These are phyloP conservation scores for Carex scoparia DNA, from an alignment of 176 grass and related monocot genomes.

Conservation along the genomic window DNA sequence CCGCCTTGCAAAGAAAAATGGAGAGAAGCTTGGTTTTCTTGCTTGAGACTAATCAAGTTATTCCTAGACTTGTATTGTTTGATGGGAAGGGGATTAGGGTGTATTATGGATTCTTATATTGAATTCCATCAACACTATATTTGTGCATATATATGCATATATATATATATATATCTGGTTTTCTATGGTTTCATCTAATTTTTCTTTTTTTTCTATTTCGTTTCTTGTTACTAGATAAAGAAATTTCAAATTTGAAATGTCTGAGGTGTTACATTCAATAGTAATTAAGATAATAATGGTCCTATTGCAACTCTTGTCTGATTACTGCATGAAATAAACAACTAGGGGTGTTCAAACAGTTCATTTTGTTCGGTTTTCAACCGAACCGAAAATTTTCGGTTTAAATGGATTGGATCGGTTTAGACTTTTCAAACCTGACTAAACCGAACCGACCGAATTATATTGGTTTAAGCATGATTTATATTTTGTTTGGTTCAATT, in stretches of 20 bases:
- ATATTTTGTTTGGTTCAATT: too few relatives aligned
- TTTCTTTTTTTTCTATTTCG: background rate
- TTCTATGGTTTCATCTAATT: background rate
- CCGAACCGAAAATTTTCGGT: too few relatives aligned
- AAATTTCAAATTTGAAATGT: background rate
- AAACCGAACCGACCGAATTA: too few relatives aligned
- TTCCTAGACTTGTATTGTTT: slow-evolving; percentile 12
- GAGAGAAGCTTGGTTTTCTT: slow-evolving; percentile 94
- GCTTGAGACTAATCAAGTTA: slow-evolving; percentile 37
- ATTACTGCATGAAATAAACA: background rate
- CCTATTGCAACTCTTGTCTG: background rate
- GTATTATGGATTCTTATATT: slow-evolving; percentile 2
- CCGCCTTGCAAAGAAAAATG: slow-evolving; percentile 93
- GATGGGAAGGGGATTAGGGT: slow-evolving; percentile 5
- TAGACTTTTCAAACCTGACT: too few relatives aligned
- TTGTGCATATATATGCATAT: slow-evolving; percentile 12
- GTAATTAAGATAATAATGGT: background rate
- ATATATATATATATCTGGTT: slow-evolving; percentile 4
- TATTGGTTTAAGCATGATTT: too few relatives aligned
- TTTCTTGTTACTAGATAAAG: background rate
- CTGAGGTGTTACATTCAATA: background rate
- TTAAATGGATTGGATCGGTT: too few relatives aligned
- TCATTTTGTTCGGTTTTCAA: too few relatives aligned
- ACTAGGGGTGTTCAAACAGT: too few relatives aligned
- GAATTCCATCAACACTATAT: slow-evolving; percentile 20